phyloP scores from a whole-genome alignment of 108 stramenopile species.

The Cylindrotheca fusiformis region DNA sequence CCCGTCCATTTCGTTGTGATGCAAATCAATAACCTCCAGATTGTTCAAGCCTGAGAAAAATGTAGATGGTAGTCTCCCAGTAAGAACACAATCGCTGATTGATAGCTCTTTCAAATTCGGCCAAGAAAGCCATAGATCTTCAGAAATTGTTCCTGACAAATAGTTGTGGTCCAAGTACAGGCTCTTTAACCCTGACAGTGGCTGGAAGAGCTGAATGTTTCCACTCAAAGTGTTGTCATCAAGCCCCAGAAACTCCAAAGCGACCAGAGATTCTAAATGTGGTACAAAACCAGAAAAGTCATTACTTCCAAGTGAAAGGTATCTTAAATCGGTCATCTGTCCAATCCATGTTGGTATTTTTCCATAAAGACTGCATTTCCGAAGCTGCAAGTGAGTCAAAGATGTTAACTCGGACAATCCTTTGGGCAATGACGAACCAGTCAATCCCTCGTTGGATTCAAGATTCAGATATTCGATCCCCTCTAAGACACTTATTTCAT shows the following conservation, averaged over 20 bases:
- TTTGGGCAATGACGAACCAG: slow-evolving; percentile 14
- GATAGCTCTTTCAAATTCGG: slow-evolving; percentile 11
- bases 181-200: not conserved
- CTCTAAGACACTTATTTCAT: slow-evolving; percentile 16
- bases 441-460: slow-evolving; percentile 21
- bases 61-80: slow-evolving; percentile 7
- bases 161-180: slow-evolving; percentile 16
- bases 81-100: slow-evolving; percentile 10
- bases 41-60: slow-evolving; percentile 10
- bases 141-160: slow-evolving; percentile 6
- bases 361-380: slow-evolving; percentile 4
- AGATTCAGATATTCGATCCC: slow-evolving; percentile 35
- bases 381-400: slow-evolving; percentile 12
- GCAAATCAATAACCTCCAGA: slow-evolving; percentile 6
- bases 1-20: slow-evolving; percentile 21
- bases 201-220: slow-evolving; percentile 4
- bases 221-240: slow-evolving; percentile 12
- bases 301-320: slow-evolving; percentile 18
- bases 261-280: slow-evolving; percentile 3
- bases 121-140: slow-evolving; percentile 2
- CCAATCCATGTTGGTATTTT: slow-evolving; percentile 22
- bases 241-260: slow-evolving; percentile 16
- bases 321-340: slow-evolving; percentile 6
- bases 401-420: slow-evolving; percentile 5
- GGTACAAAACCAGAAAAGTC: slow-evolving; percentile 15